A percentile compares a stretch with the other conserved stretches of the same genome.
phyloP scores from a whole-genome alignment of 208 protist species.

The Lotmaria passim region DNA sequence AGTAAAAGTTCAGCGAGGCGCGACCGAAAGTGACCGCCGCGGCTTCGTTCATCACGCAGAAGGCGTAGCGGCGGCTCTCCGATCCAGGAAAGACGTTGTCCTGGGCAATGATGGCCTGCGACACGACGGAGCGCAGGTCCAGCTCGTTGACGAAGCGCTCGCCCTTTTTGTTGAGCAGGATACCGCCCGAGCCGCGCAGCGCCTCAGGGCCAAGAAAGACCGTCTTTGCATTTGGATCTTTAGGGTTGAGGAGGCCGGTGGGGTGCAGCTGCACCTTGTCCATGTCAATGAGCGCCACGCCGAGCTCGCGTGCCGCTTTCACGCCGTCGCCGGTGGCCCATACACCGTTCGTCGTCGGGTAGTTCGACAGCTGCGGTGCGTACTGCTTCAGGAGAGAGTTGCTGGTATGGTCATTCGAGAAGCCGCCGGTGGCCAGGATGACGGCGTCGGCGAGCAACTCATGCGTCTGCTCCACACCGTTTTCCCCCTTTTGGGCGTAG shows the following conservation, averaged over 20 bases:
- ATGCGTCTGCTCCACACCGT: constrained; percentile 28
- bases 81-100: constrained; percentile 60
- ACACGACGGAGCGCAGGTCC: constrained; percentile 92
- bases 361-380: constrained; percentile 63
- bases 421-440: constrained; percentile 93
- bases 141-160: constrained; percentile 96
- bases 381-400: constrained; percentile 81
- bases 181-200: constrained; percentile 93
- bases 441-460: constrained; percentile 66
- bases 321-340: constrained; percentile 85
- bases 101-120: constrained; percentile 83
- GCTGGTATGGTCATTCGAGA: constrained; percentile 63
- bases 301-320: constrained; percentile 64
- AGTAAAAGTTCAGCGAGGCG: constrained; percentile 81
- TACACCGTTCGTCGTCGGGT: constrained; percentile 93
- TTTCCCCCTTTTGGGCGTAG: constrained; percentile 20
- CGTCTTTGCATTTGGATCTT: constrained; percentile 78
- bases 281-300: constrained; percentile 88
- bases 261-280: constrained; percentile 96
- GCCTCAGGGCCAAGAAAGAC: constrained; percentile 96
- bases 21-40: constrained; percentile 70
- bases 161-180: constrained; percentile 93
- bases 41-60: constrained; percentile 84
- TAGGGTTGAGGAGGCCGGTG: constrained; percentile 94
- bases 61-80: constrained; percentile 53